Evolutionary conservation across 495 filamentous ascomycete genomes (phyloP), one percentile per base, ranked within the genome.

Genomic region (Achaetomiella virescens): DNA sequence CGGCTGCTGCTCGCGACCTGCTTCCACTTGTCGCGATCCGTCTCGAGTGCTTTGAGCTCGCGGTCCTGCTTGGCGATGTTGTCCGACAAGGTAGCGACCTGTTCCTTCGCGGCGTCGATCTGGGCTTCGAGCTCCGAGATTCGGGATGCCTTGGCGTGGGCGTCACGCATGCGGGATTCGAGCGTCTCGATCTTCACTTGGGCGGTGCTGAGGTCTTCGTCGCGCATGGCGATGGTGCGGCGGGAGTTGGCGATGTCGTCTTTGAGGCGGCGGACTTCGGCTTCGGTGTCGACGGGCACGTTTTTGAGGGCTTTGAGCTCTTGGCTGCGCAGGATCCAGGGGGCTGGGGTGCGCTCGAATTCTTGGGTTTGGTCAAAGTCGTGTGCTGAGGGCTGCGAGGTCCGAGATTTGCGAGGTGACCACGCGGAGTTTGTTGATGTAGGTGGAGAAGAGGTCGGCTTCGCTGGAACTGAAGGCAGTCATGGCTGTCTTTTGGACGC

Each of bases 131-230:
- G 76, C 31, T 86, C 84, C 25, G 75, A 76, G 51, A 90, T 86
- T 21, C 75, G 72, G 24, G 80, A 76, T 21, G 78, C 73, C 66
- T 86, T 84, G 55, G 89, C 86, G 31, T 86, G 81, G 12, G 88
- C 81, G 60, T 95, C 91, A 38, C 87, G 82, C 78, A 84, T 87
- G 15, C 86, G 78, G 21, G 80, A 78, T 65, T 96, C 91, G 42
- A 97, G 85, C 6, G 89, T 88, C 70, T 97, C 93, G 64, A 96
- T 92, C 69, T 95, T 95, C 57, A 96, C 87, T 3, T 83, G 81
- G 10, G 90, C 79, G 31, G 89, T 88, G 60, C 87, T 85, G 18
- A 90, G 73, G 22, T 75, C 75, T 54, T 87, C 76, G 37, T 91
- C 85, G 27, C 81, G 78, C 42, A 85, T 72, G 9, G 82, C 83